Conservation (phyloP, 495 filamentous ascomycete species). For the Tuber umbilicatum region DNA sequence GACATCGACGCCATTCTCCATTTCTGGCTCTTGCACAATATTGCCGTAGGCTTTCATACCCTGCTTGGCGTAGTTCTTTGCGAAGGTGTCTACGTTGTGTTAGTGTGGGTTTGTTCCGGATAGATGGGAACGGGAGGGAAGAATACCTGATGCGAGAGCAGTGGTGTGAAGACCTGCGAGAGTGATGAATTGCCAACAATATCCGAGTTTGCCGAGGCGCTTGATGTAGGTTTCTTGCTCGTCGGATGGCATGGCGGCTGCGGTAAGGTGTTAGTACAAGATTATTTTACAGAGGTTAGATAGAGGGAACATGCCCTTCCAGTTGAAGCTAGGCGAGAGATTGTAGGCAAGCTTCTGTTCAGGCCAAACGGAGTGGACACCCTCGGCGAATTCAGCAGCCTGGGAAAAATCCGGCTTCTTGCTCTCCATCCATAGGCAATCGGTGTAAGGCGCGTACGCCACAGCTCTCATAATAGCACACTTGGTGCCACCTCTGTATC, state of each 20-base stretch:
- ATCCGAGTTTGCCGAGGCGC: conserved; percentile 77
- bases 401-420: conserved; percentile 89
- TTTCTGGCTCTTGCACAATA: conserved; percentile 95
- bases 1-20: conserved; percentile 80
- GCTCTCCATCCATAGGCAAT: conserved; percentile 99
- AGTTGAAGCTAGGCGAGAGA: conserved; percentile 97
- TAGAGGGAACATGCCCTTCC: conserved; percentile 54
- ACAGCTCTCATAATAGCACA: conserved; percentile 87
- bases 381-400: conserved; percentile 88
- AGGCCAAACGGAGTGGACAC: conserved; percentile 89
- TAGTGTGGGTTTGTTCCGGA: not conserved
- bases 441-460: conserved; percentile 88
- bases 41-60: conserved; percentile 98
- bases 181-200: conserved; percentile 99
- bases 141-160: conserved; percentile 62
- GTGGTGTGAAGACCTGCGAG: conserved; percentile 95
- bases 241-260: conserved; percentile 75
- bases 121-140: not conserved
- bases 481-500: conserved; percentile 82
- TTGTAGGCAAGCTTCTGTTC: conserved; percentile 98
- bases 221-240: conserved; percentile 98
- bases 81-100: conserved; percentile 59
- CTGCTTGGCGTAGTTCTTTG: conserved; percentile 66
- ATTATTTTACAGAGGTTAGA: not conserved
- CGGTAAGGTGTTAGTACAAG: not conserved